Evolutionary conservation across 176 grass and related monocot genomes (phyloP).

Genomic region (Eragrostis nindensis): DNA sequence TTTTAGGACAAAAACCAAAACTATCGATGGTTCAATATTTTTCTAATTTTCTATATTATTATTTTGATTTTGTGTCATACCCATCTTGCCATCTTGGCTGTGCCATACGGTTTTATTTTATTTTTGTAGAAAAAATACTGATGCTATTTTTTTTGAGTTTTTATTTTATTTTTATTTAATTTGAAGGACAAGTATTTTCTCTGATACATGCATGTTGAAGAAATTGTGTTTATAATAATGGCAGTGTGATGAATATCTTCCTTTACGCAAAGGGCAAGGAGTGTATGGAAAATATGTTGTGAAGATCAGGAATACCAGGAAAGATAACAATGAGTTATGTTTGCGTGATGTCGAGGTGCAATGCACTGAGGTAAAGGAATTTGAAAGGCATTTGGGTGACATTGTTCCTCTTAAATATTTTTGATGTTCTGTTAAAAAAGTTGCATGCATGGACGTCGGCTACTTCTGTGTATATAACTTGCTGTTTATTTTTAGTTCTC

Average conservation of each 20-base stretch:
- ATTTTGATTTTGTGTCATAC: too few species aligned
- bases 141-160: too few species aligned
- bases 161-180: too few species aligned
- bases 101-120: too few species aligned
- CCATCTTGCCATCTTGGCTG: too few species aligned
- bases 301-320: slow-evolving; percentile 42
- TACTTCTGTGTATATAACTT: slow-evolving; percentile 21
- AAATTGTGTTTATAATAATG: slow-evolving; percentile 46
- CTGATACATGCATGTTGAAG: background rate
- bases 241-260: slow-evolving; percentile 93
- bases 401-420: background rate
- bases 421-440: background rate
- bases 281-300: slow-evolving; percentile 81
- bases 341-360: slow-evolving; percentile 77
- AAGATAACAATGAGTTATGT: slow-evolving; percentile 55
- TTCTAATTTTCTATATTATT: too few species aligned
- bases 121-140: too few species aligned
- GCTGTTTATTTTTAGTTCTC: background rate
- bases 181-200: slow-evolving; percentile 36
- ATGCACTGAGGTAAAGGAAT: slow-evolving; percentile 58
- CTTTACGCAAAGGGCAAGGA: slow-evolving; percentile 38
- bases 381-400: slow-evolving; percentile 12
- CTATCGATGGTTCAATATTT: too few species aligned
- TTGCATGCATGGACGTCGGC: background rate
- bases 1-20: too few species aligned